Conservation (phyloP, 2,329 filamentous ascomycete species). For the Coniochaeta prunicola region DNA sequence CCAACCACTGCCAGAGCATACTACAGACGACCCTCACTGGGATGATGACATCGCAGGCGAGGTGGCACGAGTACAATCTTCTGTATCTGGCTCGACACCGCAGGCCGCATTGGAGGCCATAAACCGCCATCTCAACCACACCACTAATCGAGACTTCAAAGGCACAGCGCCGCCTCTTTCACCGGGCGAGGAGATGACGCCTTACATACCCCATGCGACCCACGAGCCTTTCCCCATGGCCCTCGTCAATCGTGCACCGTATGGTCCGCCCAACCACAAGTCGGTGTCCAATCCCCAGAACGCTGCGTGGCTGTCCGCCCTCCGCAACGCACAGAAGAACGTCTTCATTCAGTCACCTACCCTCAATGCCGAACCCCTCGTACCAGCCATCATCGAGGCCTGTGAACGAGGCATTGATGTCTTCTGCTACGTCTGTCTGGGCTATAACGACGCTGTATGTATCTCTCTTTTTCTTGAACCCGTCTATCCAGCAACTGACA, state of each 20-base stretch:
- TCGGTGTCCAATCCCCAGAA: constrained; percentile 65
- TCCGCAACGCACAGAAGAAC: constrained; percentile 53
- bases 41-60: constrained; percentile 55
- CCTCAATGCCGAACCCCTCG: constrained; percentile 62
- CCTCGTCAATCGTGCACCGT: constrained; percentile 62
- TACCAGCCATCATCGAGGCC: constrained; percentile 57
- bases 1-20: constrained; percentile 44
- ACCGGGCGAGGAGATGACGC: constrained; percentile 52
- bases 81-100: constrained; percentile 37
- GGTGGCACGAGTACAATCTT: constrained; percentile 52
- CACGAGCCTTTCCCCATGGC: constrained; percentile 61
- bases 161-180: constrained; percentile 47
- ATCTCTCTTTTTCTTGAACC: background rate
- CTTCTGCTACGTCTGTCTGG: constrained; percentile 65
- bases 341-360: constrained; percentile 78
- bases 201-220: constrained; percentile 50
- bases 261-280: constrained; percentile 54
- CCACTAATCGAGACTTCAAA: constrained; percentile 40
- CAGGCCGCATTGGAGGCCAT: constrained; percentile 53
- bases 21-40: constrained; percentile 53
- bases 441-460: constrained; percentile 64
- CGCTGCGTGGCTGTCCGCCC: constrained; percentile 62
- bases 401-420: constrained; percentile 61
- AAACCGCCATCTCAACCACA: constrained; percentile 59
- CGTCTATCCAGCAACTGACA: constrained; percentile 1